A percentile compares a stretch with the other conserved stretches of the same genome.
Conservation (phyloP, 495 filamentous ascomycete species). For the Penicillium daleae region DNA sequence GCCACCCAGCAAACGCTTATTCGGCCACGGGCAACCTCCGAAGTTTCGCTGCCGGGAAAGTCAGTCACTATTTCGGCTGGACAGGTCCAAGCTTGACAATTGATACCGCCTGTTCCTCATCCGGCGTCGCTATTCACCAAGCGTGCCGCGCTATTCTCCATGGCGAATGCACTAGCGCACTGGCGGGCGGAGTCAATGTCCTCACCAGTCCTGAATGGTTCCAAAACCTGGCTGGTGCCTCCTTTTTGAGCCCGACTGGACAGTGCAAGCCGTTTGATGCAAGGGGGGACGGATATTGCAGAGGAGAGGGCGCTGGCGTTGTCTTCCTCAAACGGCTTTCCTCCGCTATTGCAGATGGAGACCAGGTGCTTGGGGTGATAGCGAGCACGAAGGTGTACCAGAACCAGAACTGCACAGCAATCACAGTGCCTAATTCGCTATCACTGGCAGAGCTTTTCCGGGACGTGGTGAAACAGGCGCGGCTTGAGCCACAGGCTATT, state of each 20-base stretch:
- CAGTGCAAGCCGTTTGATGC: conserved; percentile 66
- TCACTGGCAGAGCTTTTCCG: conserved; percentile 36
- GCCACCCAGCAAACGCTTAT: conserved; percentile 37
- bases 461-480: conserved; percentile 7
- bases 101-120: conserved; percentile 51
- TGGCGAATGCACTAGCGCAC: conserved; percentile 35
- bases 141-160: conserved; percentile 38
- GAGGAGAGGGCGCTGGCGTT: conserved; percentile 38
- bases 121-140: conserved; percentile 37
- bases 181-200: conserved; percentile 45
- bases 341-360: conserved; percentile 61
- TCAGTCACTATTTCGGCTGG: conserved; percentile 46
- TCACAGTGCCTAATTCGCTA: conserved; percentile 53
- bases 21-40: conserved; percentile 34
- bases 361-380: conserved; percentile 65
- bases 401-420: conserved; percentile 60
- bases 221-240: conserved; percentile 42
- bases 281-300: conserved; percentile 42
- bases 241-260: conserved; percentile 49
- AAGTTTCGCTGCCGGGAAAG: conserved; percentile 31
- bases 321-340: conserved; percentile 58
- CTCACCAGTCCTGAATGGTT: conserved; percentile 33
- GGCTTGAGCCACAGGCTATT: conserved; percentile 20
- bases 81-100: conserved; percentile 40
- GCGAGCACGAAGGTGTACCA: conserved; percentile 62